Evolutionary conservation across 768 basidiomycete species (phyloP).

Genomic region (Sarcodon sp.): DNA sequence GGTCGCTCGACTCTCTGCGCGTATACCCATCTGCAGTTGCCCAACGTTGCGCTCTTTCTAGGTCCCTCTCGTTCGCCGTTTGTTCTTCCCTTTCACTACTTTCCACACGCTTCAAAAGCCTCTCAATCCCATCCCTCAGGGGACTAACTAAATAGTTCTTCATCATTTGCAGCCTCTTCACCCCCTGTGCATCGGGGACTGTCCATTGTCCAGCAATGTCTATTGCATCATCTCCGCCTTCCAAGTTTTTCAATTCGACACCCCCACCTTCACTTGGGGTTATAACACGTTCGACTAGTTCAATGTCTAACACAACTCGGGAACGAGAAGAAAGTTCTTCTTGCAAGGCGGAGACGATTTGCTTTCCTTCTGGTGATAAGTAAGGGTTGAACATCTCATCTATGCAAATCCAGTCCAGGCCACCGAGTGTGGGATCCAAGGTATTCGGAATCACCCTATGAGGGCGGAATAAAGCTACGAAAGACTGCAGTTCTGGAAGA

Average conservation of each 20-base stretch:
- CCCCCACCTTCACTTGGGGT: slow-evolving; percentile 25
- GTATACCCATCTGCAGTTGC: not conserved
- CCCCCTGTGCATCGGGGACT: slow-evolving; percentile 31
- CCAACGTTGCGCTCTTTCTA: not conserved
- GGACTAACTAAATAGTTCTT: slow-evolving; percentile 26
- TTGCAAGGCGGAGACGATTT: slow-evolving; percentile 7
- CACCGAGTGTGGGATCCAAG: slow-evolving; percentile 33
- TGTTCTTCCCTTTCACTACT: slow-evolving; percentile 1
- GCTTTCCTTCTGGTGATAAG: slow-evolving; percentile 22
- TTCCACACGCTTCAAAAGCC: slow-evolving; percentile 4
- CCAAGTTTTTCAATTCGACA: slow-evolving; percentile 49
- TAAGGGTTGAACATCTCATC: slow-evolving; percentile 52
- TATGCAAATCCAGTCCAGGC: slow-evolving; percentile 65
- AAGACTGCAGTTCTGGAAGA: slow-evolving; percentile 70
- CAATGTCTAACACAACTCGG: slow-evolving; percentile 3
- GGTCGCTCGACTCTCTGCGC: not conserved
- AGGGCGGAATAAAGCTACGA: slow-evolving; percentile 78
- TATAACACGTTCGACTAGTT: slow-evolving; percentile 4
- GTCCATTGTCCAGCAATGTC: slow-evolving; percentile 38
- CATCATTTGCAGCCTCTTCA: slow-evolving; percentile 30
- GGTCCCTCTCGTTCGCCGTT: not conserved
- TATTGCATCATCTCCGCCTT: slow-evolving; percentile 34
- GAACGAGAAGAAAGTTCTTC: slow-evolving; percentile 3
- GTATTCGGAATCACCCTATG: slow-evolving; percentile 72
- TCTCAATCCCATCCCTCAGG: slow-evolving; percentile 22